phyloP scores from a whole-genome alignment of 2,329 filamentous ascomycete genomes.

The Ophiocordyceps australis region DNA sequence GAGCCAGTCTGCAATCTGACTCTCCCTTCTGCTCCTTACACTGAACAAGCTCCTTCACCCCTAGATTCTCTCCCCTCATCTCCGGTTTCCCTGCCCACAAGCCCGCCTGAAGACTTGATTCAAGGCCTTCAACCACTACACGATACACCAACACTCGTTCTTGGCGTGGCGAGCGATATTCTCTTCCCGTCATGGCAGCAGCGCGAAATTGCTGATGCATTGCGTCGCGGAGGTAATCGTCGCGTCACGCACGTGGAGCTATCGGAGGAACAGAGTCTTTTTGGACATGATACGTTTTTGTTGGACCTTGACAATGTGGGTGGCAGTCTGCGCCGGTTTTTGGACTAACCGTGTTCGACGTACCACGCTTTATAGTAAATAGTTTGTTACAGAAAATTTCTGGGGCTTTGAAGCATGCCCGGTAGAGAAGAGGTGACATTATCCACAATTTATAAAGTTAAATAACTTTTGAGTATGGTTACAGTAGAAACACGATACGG shows the following conservation, averaged over 20 bases:
- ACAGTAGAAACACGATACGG: too few relatives aligned
- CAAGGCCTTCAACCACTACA: slow-evolving; percentile 53
- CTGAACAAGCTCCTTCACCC: slow-evolving; percentile 50
- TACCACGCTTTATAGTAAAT: too few relatives aligned
- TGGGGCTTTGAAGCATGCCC: too few relatives aligned
- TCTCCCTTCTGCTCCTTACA: slow-evolving; percentile 66
- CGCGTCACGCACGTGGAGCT: slow-evolving; percentile 78
- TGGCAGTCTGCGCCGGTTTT: slow-evolving; percentile 61
- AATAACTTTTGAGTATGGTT: too few relatives aligned
- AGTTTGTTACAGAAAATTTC: too few relatives aligned
- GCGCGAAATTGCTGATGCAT: slow-evolving; percentile 73
- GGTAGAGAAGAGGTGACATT: too few relatives aligned
- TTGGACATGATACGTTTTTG: slow-evolving; percentile 93
- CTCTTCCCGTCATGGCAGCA: slow-evolving; percentile 98
- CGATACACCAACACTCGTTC: slow-evolving; percentile 66
- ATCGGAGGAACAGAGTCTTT: slow-evolving; percentile 83
- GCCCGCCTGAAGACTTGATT: slow-evolving; percentile 64
- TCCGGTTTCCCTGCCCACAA: slow-evolving; percentile 12
- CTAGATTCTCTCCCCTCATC: slow-evolving; percentile 13
- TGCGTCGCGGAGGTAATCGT: slow-evolving; percentile 60
- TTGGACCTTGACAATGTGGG: slow-evolving; percentile 86
- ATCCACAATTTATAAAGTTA: too few relatives aligned
- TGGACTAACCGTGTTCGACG: slow-evolving; percentile 35
- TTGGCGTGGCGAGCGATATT: slow-evolving; percentile 92
- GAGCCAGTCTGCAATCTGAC: slow-evolving; percentile 51